phyloP scores from a whole-genome alignment of 176 grass and related monocot genomes.

The Thinopyrum elongatum region DNA sequence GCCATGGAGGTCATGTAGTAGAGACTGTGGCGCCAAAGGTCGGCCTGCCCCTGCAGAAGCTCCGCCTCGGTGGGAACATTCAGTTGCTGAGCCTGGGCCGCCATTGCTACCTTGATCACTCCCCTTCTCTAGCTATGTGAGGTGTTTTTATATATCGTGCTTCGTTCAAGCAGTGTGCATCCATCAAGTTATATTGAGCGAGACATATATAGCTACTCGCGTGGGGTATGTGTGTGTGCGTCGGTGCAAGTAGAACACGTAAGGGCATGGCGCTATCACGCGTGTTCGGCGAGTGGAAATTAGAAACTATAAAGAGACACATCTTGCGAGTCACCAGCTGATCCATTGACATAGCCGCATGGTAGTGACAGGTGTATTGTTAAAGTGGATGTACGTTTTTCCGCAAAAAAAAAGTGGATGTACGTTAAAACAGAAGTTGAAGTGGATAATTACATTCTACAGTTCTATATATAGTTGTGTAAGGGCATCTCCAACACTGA shows the following conservation, averaged over 20 bases:
- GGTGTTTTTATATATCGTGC: not conserved
- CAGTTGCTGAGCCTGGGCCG: not conserved
- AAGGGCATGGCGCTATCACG: not conserved
- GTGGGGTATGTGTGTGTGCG: not conserved
- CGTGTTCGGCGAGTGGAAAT: not conserved
- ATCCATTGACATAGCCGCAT: not conserved
- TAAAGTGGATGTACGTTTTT: not conserved
- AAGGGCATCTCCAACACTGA: too few species aligned
- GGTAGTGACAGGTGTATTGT: not conserved
- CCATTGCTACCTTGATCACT: not conserved
- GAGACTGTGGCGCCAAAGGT: conserved; percentile 37
- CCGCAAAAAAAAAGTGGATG: too few species aligned
- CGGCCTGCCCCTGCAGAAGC: conserved; percentile 20
- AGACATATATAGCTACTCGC: not conserved
- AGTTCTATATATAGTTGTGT: too few species aligned
- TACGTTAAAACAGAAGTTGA: not conserved
- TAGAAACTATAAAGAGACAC: not conserved
- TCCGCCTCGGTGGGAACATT: conserved; percentile 4
- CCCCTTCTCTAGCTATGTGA: not conserved
- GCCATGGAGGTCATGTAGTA: conserved; percentile 25
- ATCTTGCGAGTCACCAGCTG: not conserved
- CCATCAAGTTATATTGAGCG: not conserved
- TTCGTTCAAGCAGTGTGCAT: not conserved
- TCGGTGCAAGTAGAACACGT: not conserved
- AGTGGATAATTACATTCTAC: not conserved